Percentiles rank a stretch among this genome's conserved stretches.
phyloP scores from a whole-genome alignment of 257 asterid genomes.

The Hygrophila difformis region DNA sequence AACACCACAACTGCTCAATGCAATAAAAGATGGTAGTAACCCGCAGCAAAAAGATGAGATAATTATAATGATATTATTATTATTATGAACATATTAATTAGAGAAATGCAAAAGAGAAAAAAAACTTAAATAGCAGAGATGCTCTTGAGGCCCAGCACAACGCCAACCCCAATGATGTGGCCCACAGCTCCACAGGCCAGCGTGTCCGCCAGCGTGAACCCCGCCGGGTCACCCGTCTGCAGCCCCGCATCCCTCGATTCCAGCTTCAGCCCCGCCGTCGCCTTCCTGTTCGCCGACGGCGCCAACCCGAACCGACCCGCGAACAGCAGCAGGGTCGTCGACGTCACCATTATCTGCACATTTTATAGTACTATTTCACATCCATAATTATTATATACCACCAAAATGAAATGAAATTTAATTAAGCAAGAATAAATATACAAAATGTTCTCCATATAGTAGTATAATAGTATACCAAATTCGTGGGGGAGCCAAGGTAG shows the following conservation, averaged over 20 bases:
- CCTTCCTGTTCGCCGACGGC: slow-evolving; percentile 90
- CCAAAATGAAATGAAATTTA: too few species aligned
- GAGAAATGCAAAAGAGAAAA: too few species aligned
- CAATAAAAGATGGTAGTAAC: too few species aligned
- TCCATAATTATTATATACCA: too few species aligned
- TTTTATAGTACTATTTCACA: too few species aligned
- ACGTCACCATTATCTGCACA: slow-evolving; percentile 79
- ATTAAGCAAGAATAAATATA: too few species aligned
- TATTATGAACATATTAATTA: too few species aligned
- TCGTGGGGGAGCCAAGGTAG: slow-evolving; percentile 90
- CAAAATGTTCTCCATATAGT: too few species aligned
- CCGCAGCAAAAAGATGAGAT: too few species aligned
- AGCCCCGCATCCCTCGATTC: slow-evolving; percentile 83
- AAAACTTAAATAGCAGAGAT: too few species aligned
- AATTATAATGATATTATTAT: too few species aligned
- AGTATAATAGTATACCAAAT: slow-evolving; percentile 35
- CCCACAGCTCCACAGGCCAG: slow-evolving; percentile 86
- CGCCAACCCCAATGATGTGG: slow-evolving; percentile 92
- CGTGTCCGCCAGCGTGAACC: slow-evolving; percentile 91
- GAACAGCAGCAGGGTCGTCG: slow-evolving; percentile 81
- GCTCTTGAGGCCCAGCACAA: slow-evolving; percentile 94
- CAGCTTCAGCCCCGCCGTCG: slow-evolving; percentile 74
- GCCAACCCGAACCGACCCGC: slow-evolving; percentile 95
- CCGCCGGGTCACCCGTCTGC: slow-evolving; percentile 96
- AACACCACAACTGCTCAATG: too few species aligned